Base-by-base conservation (phyloP, 345 rosid species). In the Cardiospermum halicacabum region DNA sequence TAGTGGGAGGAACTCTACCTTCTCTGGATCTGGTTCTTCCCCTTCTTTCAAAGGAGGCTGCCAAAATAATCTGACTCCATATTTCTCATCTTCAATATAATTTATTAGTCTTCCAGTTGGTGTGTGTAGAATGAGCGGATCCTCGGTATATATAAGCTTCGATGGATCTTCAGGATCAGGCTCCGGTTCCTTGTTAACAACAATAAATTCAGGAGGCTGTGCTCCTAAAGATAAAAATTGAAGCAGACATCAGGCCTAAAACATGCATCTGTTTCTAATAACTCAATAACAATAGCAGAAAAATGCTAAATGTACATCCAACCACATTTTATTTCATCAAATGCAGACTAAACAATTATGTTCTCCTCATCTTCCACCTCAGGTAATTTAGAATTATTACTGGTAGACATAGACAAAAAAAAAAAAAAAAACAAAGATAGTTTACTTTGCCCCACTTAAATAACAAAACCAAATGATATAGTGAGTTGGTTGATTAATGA, bases 131-230 rank as follows among this genome's bases (percentile, higher is more conserved):
- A 92, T 89, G 55, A 89, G 74, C 58, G 93, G 96, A 84, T 89
- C 89, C 68, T 86, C 96, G 47, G 74, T 81, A 22, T 84, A 81
- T 58, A 79, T 67, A 45, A 80, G 85, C 75, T 84, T 81, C 8
- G 92, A 80, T 59, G 93, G 93, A 77, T 89, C 96, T 66, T 84
- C 54, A n/a, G 92, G 92, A 76, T 92, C 96, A 59, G 89, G 87
- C 69, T 84, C 97, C 16, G 92, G 91, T 73, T 89, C 91, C 77
- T 85, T 87, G 78, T 89, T 86, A 57, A 92, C 70, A 57, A 92
- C 56, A 65, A 87, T 68, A 71, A 85, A 89, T 76, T 92, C 98
- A 0, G 98, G 93, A 59, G 81, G 76, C 62, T 83, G 80, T 66
- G 89, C 98, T 89, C 84, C 70, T 64, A 60, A 78, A 58, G 70